Percentiles rank a stretch among this genome's conserved stretches.
These are phyloP conservation scores for Syzygium jambos DNA, from an alignment of 345 rosid genomes.

Conservation along the genomic window DNA sequence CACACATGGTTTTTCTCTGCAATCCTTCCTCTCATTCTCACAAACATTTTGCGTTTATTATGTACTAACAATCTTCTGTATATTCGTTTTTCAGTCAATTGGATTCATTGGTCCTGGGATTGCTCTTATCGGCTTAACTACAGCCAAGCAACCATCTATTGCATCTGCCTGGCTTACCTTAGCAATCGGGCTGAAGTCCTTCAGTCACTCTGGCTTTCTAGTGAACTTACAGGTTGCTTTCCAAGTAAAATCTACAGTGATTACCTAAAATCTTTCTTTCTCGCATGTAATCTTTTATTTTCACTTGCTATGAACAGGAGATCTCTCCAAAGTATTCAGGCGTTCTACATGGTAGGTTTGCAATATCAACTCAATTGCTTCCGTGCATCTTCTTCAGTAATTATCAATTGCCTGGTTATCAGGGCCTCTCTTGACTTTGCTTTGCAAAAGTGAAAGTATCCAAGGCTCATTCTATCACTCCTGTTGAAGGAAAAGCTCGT, in stretches of 20 bases:
- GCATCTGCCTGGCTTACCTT: conserved; percentile 95
- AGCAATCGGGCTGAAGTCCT: conserved; percentile 87
- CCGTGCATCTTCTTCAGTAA: neutral
- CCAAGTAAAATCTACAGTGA: neutral
- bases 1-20: neutral
- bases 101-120: conserved; percentile 82
- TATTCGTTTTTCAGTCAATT: conserved; percentile 51
- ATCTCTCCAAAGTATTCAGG: conserved; percentile 88
- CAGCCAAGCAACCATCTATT: conserved; percentile 56
- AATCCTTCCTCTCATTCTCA: neutral
- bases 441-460: neutral
- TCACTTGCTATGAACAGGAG: conserved; percentile 44
- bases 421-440: neutral
- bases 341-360: conserved; percentile 68
- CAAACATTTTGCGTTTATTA: neutral
- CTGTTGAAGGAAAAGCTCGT: neutral
- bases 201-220: conserved; percentile 94
- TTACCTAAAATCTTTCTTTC: conserved; percentile 13
- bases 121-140: conserved; percentile 69
- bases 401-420: neutral
- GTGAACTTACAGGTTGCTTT: conserved; percentile 82
- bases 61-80: neutral
- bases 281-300: neutral
- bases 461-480: neutral
- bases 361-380: neutral